These are phyloP conservation scores for Pseudocercospora cruenta DNA, from an alignment of 2,329 filamentous ascomycete genomes.

Conservation along the genomic window DNA sequence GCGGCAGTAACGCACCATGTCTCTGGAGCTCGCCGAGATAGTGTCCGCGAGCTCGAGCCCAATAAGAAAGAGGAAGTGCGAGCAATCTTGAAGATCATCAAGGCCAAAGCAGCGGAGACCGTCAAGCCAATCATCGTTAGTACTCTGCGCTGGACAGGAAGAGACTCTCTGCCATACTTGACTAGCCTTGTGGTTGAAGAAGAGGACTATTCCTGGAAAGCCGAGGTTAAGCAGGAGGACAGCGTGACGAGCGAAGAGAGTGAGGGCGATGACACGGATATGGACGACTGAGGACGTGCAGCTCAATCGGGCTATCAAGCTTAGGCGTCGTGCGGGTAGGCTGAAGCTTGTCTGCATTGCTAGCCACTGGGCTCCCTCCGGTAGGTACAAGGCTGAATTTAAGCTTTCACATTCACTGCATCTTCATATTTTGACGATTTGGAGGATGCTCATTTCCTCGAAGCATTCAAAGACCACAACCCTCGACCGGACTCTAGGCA, in stretches of 20 bases:
- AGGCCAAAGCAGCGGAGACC: background rate
- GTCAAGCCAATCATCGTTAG: conserved; percentile 1
- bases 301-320: background rate
- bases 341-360: background rate
- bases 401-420: background rate
- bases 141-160: background rate
- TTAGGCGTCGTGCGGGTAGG: background rate
- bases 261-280: background rate
- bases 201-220: background rate
- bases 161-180: conserved; percentile 8
- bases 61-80: conserved; percentile 2
- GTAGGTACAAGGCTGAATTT: background rate
- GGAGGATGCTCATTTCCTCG: background rate
- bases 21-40: conserved; percentile 4
- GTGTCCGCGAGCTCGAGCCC: background rate
- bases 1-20: background rate
- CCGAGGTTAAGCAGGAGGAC: background rate
- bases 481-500: background rate
- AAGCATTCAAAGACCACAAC: background rate
- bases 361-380: background rate
- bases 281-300: background rate
- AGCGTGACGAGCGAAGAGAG: background rate
- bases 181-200: conserved; percentile 5
- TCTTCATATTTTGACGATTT: background rate
- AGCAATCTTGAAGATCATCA: conserved; percentile 8